A percentile compares a stretch with the other conserved stretches of the same genome.
Evolutionary conservation across 1,139 yeast species (phyloP).

Genomic region (Magnusiomyces ingens): DNA sequence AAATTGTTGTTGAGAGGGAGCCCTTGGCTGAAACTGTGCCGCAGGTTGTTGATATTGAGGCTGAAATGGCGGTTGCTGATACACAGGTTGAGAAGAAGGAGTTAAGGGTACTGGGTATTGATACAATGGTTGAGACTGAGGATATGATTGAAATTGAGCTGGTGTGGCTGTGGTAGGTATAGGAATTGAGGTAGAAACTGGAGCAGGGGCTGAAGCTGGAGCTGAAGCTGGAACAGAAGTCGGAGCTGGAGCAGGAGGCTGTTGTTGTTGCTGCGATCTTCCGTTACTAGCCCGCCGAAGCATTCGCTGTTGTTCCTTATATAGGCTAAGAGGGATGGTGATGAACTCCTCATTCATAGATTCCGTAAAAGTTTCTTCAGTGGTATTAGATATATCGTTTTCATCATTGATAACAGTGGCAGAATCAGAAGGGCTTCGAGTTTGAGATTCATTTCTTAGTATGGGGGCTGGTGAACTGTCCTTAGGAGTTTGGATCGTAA

Average conservation of each 20-base stretch:
- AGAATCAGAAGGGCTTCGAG: no score
- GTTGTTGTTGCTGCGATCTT: background rate
- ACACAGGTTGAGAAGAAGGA: background rate
- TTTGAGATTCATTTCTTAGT: no score
- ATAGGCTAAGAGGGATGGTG: background rate
- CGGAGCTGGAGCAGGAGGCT: background rate
- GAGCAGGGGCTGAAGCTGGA: background rate
- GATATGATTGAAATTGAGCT: background rate
- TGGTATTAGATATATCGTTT: background rate
- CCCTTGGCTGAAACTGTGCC: no score
- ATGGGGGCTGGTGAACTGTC: no score
- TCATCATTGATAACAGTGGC: background rate
- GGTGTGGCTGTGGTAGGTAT: background rate
- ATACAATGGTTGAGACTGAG: background rate
- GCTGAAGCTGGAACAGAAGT: background rate
- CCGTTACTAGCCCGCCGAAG: no score
- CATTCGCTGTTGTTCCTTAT: background rate
- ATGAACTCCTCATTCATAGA: background rate
- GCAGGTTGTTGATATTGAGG: slow-evolving; percentile 5
- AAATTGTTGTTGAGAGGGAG: no score
- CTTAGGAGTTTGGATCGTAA: no score
- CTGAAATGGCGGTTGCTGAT: slow-evolving; percentile 10
- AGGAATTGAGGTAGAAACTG: no score
- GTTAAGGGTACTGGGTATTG: background rate
- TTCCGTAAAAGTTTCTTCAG: background rate